Base-by-base conservation (phyloP, 768 basidiomycete genomes). In the Pisolithus sp. region DNA sequence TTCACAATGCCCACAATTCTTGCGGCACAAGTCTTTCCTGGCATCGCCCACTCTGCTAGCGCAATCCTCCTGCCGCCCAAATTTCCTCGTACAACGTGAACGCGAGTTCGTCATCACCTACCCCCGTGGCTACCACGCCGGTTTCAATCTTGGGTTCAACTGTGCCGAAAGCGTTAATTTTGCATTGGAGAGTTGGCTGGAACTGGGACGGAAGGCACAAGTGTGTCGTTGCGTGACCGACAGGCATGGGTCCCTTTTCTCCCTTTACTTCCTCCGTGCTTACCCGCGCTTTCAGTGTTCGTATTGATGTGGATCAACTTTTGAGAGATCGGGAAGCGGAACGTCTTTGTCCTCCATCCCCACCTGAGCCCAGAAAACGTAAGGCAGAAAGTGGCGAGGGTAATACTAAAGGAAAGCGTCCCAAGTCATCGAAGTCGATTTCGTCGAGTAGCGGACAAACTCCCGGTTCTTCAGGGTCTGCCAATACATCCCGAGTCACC, bases 91-190 rank as follows among this genome's bases (percentile, higher is more conserved):
- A 0, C 96, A 99, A 61, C 85, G 93, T 43, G 82, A 87, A 41
- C 89, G 91, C n/a, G 94, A 97, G 66, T 96, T 97, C 55, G 89
- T 98, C 38, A 88, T 98, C 59, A 98, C 95, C 0, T 98, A 81
- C 62, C 95, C 95, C 1, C 74, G 89, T 46, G 95, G 95, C 2
- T 97, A 97, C 66, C 95, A 98, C 65, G 91, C 93, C 4, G 95
- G 95, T 18, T 95, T 97, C 76, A 98, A 98, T 64, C 73, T 96
- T 40, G 95, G 68, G n/a, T 82, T 96, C 63, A 98, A 98, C 62
- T 96, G 93, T 60, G 95, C 95, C 2, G 95, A 97, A 70, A 92
- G 89, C 56, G 91, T 96, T 61, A 98, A 98, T 65, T 98, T 97
- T 64, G 95, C 95, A 0, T 73, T 96, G 24, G 90, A 96, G 40